These are phyloP conservation scores for Fusarium fracticaudum DNA, from an alignment of 2,329 filamentous ascomycete species.

Conservation along the genomic window DNA sequence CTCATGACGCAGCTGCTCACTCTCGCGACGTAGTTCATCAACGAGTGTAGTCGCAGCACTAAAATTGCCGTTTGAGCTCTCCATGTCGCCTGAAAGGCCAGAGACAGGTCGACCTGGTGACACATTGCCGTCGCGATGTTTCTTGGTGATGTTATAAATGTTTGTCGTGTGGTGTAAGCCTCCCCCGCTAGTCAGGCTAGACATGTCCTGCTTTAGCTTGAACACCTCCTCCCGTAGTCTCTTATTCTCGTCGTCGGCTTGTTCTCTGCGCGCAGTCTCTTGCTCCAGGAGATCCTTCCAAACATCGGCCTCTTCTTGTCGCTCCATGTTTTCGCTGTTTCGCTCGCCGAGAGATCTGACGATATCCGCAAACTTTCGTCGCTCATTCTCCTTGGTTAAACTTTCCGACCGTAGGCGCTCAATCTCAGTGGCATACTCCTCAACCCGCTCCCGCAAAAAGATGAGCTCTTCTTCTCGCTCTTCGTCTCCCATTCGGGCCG, in stretches of 20 bases:
- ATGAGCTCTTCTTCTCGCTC: constrained; percentile 87
- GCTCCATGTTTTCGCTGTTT: constrained; percentile 60
- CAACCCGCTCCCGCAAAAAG: constrained; percentile 84
- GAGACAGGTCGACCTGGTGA: constrained; percentile 62
- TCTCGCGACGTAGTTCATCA: constrained; percentile 76
- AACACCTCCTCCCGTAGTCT: constrained; percentile 85
- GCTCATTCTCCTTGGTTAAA: constrained; percentile 83
- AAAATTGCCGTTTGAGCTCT: constrained; percentile 61
- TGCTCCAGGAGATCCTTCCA: constrained; percentile 96
- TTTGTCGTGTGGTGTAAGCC: constrained; percentile 69
- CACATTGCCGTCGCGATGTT: constrained; percentile 56
- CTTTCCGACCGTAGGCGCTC: constrained; percentile 83
- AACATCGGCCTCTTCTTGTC: constrained; percentile 78
- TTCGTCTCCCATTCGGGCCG: constrained; percentile 65
- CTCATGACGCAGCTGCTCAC: constrained; percentile 85
- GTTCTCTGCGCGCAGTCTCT: constrained; percentile 87
- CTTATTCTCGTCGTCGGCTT: constrained; percentile 89
- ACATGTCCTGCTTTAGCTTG: constrained; percentile 71
- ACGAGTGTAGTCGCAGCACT: constrained; percentile 73
- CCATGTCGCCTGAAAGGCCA: constrained; percentile 59
- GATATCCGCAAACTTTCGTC: constrained; percentile 84
- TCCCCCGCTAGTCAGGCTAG: constrained; percentile 51
- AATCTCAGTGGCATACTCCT: constrained; percentile 84
- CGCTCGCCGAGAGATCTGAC: constrained; percentile 66
- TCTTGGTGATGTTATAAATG: constrained; percentile 72